Evolutionary conservation across 257 asterid species (phyloP).

Genomic region (Ballota nigra): DNA sequence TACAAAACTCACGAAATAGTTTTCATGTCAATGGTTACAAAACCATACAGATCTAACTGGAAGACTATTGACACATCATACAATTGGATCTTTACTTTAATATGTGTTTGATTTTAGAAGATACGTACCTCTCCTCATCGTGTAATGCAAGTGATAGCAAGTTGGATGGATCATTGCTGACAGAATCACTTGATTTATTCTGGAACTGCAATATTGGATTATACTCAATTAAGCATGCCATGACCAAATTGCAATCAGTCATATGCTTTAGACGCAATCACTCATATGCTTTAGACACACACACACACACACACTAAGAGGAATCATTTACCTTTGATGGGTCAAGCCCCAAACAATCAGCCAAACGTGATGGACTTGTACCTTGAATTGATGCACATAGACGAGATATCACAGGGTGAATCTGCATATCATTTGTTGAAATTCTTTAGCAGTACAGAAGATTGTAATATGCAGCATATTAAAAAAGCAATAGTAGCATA

Average conservation of each 20-base stretch:
- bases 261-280: background rate
- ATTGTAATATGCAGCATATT: constrained; percentile 14
- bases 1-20: background rate
- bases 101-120: constrained; percentile 6
- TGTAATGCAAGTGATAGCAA: constrained; percentile 52
- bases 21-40: background rate
- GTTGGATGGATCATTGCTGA: constrained; percentile 62
- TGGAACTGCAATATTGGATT: constrained; percentile 63
- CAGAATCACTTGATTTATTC: constrained; percentile 60
- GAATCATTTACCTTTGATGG: constrained; percentile 69
- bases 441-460: constrained; percentile 23
- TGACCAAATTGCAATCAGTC: background rate
- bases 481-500: constrained; percentile 16
- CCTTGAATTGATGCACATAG: constrained; percentile 97
- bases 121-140: constrained; percentile 78
- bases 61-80: background rate
- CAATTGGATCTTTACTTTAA: background rate
- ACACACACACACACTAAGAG: background rate
- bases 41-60: background rate
- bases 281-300: constrained; percentile 9
- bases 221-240: constrained; percentile 21
- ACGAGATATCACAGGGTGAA: constrained; percentile 98
- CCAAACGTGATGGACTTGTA: constrained; percentile 95
- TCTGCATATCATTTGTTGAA: constrained; percentile 49
- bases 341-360: constrained; percentile 97